These are phyloP conservation scores for Phyllosticta citrichinensis DNA, from an alignment of 2,329 filamentous ascomycete species.

Conservation along the genomic window DNA sequence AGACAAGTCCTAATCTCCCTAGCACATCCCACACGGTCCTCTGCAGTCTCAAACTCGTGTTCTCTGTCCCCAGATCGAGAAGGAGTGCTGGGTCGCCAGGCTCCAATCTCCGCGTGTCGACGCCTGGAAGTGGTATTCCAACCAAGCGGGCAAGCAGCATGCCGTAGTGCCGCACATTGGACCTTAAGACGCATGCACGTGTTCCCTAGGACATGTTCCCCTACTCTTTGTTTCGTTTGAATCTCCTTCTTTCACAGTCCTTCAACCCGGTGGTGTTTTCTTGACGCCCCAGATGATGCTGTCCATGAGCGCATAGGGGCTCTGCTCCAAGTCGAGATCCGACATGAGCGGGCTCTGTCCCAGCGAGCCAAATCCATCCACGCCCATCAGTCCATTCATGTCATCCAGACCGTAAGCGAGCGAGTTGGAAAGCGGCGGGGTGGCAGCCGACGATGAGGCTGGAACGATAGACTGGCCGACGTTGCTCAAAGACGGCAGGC, in stretches of 20 bases:
- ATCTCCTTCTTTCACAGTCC: not conserved
- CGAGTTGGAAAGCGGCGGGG: constrained; percentile 12
- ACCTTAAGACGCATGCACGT: no score
- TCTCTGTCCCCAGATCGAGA: no score
- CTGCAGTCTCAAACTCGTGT: no score
- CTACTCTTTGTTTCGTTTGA: not conserved
- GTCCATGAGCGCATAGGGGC: constrained; percentile 40
- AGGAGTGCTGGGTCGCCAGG: no score
- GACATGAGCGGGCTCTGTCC: constrained; percentile 26
- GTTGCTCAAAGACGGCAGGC: constrained; percentile 10
- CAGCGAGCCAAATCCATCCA: constrained; percentile 19
- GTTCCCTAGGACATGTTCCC: not conserved
- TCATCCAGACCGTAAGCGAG: constrained; percentile 25
- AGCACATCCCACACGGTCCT: no score
- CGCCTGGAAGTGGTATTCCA: no score
- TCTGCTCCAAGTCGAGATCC: constrained; percentile 30
- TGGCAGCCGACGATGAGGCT: constrained; percentile 7
- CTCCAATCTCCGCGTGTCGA: no score
- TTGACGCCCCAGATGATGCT: constrained; percentile 36
- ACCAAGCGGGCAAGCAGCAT: no score
- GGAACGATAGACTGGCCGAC: constrained; percentile 22
- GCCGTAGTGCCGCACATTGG: no score
- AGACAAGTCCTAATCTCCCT: no score
- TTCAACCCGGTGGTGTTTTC: constrained; percentile 9
- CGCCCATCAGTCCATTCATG: constrained; percentile 25